Base-by-base conservation (phyloP, 495 filamentous ascomycete genomes). In the Oleoguttula mirabilis region DNA sequence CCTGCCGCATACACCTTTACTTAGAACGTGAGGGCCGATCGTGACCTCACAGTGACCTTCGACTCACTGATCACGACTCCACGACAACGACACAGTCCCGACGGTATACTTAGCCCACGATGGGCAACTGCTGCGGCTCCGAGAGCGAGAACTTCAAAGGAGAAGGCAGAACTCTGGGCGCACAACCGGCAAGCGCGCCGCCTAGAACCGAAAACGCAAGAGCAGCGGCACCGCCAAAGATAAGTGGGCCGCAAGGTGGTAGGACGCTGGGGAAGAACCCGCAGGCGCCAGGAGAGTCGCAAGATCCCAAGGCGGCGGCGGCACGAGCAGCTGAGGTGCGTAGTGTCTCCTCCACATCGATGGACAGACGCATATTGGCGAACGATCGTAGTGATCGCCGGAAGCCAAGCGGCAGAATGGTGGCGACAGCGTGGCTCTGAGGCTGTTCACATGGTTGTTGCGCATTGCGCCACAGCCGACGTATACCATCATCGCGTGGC, bases 281-380 rank as follows among this genome's bases (percentile, higher is more conserved):
- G 31, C 39, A 37, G 23, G 22, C 21, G 7, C 23, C 31, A 8
- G 47, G 43, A 11, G 47, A 43, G 14, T 37, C 41, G 24, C 11
- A 10, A 6, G 24, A 32, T 39, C 53, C 53, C 19, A 40, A 45
- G 15, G 41, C 12, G 22, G 53, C 53, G 25, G 53, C 53, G 20
- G 53, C 53, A 37, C 41, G 42, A 28, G 53, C 53, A 19, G 53
- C 53, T 32, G 53, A 56, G 53, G 53, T 56, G 45, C 41, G 47
- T 40, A 34, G 45, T 41, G 19, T 43, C 16, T 41, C 38, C 6
- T 31, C 36, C 41, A 34, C 21, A 11, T 20, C 41, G n/a, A 43
- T n/a, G n/a, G n/a, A n/a, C n/a, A n/a, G n/a, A n/a, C n/a, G n/a
- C n/a, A n/a, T n/a, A n/a, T n/a, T n/a, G n/a, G n/a, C n/a, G n/a